Evolutionary conservation across 352 stramenopile species (phyloP), one percentile per base, ranked within the genome.

Genomic region (Globisporangium acanthophoron): DNA sequence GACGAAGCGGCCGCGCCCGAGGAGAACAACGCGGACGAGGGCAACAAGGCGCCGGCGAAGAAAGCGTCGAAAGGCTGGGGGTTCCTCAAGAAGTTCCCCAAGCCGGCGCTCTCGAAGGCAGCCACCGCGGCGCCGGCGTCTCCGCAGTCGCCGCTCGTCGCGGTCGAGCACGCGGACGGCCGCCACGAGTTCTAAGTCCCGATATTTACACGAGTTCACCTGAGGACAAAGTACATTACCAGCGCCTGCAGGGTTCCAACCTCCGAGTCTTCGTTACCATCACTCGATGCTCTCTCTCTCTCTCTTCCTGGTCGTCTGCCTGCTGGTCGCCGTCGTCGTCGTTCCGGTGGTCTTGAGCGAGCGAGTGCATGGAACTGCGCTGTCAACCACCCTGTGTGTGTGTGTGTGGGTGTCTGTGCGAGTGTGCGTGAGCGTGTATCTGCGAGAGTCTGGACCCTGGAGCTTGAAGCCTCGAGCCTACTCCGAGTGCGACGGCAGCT

Each of bases 131-230:
- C 44, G 2, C 35, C 49, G 13, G 31, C 41, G 13, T 60, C 48
- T 9, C 56, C 58, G 15, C 62, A 59, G 29, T 6, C 54, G 29
- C 50, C 59, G 2, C 43, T 58, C 29, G 27, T 64, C 31, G 50
- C 56, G 18, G 63, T 80, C 52, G 61, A 70, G 54, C 72, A 67
- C 57, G 76, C 69, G n/a, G 56, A 69, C 45, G 77, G 76, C 46
- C 62, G 80, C 54, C 66, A 76, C 57, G 78, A 88, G 61, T 88
- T 88, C 55, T 88, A 33, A 54, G 21, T 2, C 20, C 18, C 7
- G 21, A 20, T 49, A 49, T 49, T 27, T 29, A 49, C 44, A 31
- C 44, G 44, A 5, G 44, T 11, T 13, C 21, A 29, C 35, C 11
- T 43, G 16, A 40, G 9, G 18, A 47, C 6, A 24, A 12, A 21